Conservation (phyloP, 495 filamentous ascomycete species). For the Neurospora sp. region DNA sequence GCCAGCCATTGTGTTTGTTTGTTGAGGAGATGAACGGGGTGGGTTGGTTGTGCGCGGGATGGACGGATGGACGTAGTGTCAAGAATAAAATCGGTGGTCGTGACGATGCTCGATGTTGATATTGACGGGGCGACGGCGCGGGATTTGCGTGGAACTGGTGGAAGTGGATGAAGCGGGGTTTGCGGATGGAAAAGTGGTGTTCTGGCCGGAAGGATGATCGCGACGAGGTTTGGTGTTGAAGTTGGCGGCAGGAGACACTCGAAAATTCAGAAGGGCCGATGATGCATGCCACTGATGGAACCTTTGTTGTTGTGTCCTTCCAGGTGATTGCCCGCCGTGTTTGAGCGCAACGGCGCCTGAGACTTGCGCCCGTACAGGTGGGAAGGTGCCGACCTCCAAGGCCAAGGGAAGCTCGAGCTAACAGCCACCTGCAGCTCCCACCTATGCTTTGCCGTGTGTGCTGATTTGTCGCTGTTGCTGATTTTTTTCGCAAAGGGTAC, state of each 20-base stretch:
- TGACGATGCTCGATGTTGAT: conserved; percentile 8
- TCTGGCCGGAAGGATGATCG: conserved; percentile 3
- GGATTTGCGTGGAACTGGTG: conserved; percentile 1
- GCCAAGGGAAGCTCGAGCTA: conserved; percentile 4
- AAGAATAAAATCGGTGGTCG: conserved; percentile 1
- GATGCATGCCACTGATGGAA: conserved; percentile 14
- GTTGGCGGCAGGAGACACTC: conserved; percentile 6
- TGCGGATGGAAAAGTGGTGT: conserved; percentile 8
- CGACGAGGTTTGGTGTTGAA: conserved; percentile 21
- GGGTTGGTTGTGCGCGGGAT: conserved; percentile 15
- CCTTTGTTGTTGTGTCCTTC: conserved; percentile 17
- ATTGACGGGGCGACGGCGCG: conserved; percentile 9
- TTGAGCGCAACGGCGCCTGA: neutral
- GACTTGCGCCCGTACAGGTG: neutral
- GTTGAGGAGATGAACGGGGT: conserved; percentile 9
- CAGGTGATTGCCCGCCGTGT: conserved; percentile 4
- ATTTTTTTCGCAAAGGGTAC: conserved; percentile 7
- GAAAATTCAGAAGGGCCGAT: conserved; percentile 25
- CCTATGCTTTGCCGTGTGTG: neutral
- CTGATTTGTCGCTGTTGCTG: conserved; percentile 2
- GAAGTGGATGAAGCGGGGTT: conserved; percentile 9
- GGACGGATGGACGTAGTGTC: conserved; percentile 4
- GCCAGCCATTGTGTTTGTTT: conserved; percentile 46
- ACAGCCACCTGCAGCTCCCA: neutral
- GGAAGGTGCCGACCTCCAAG: neutral